Evolutionary conservation across 2,329 filamentous ascomycete genomes (phyloP).

Genomic region (Boeremia exigua): DNA sequence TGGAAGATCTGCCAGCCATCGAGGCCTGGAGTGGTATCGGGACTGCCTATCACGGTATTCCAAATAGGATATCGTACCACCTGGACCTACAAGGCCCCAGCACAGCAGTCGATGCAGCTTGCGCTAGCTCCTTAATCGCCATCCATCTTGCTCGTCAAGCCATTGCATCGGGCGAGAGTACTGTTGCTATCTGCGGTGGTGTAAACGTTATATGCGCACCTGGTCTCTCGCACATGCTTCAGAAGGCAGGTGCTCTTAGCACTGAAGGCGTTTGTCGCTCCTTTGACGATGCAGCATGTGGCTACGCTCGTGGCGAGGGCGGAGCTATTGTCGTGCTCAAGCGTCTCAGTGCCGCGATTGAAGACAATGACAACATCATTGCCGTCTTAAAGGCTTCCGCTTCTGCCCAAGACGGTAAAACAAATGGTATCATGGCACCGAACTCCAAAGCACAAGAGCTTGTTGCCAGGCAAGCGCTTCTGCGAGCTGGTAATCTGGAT

Average conservation of each 20-base stretch:
- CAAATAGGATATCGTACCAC: slow-evolving; percentile 46
- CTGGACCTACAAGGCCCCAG: slow-evolving; percentile 52
- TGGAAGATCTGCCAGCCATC: slow-evolving; percentile 47
- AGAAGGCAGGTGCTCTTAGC: slow-evolving; percentile 36
- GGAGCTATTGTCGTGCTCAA: slow-evolving; percentile 41
- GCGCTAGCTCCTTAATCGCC: slow-evolving; percentile 43
- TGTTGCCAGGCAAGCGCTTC: slow-evolving; percentile 26
- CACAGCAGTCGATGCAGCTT: slow-evolving; percentile 46
- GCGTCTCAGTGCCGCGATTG: slow-evolving; percentile 30
- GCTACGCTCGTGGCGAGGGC: slow-evolving; percentile 44
- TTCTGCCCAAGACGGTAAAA: slow-evolving; percentile 42
- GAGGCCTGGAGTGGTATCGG: slow-evolving; percentile 52
- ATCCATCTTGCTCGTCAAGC: slow-evolving; percentile 43
- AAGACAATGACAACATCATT: slow-evolving; percentile 37
- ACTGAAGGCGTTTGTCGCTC: slow-evolving; percentile 40
- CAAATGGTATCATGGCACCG: slow-evolving; percentile 47
- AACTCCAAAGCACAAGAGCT: slow-evolving; percentile 40
- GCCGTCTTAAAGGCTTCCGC: slow-evolving; percentile 41
- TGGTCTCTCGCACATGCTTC: slow-evolving; percentile 40
- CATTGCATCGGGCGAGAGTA: slow-evolving; percentile 34
- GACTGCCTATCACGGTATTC: slow-evolving; percentile 47
- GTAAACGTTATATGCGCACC: slow-evolving; percentile 46
- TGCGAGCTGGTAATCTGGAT: slow-evolving; percentile 12
- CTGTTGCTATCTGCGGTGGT: slow-evolving; percentile 27
- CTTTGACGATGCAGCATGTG: slow-evolving; percentile 40